Conservation (phyloP, 2,329 filamentous ascomycete species). For the Septoria petroselini region DNA sequence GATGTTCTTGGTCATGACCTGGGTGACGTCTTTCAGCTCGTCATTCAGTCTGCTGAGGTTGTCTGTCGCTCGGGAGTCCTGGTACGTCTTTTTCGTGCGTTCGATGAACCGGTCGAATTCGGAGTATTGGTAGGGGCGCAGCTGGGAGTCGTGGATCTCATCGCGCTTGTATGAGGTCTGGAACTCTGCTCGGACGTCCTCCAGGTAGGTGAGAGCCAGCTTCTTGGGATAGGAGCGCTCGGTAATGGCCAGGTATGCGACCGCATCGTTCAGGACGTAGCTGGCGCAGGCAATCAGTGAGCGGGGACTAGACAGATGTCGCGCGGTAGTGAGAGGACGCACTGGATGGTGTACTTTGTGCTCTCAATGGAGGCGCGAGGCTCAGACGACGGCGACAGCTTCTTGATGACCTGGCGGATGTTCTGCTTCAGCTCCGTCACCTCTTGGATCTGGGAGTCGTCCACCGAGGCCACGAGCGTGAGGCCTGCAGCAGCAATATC, state of each 20-base stretch:
- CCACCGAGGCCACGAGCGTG: constrained; percentile 90
- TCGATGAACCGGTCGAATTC: constrained; percentile 97
- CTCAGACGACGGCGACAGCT: constrained; percentile 83
- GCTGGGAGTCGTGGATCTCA: constrained; percentile 69
- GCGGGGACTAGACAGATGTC: not conserved
- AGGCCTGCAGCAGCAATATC: constrained; percentile 60
- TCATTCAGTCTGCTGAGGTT: constrained; percentile 96
- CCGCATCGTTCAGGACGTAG: constrained; percentile 77
- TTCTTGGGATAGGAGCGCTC: constrained; percentile 94
- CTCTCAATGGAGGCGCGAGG: constrained; percentile 90
- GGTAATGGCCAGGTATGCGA: constrained; percentile 92
- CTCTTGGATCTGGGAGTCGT: constrained; percentile 76
- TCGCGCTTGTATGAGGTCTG: constrained; percentile 72
- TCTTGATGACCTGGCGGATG: constrained; percentile 83
- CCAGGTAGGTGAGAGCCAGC: constrained; percentile 95
- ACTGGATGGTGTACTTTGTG: constrained; percentile 81
- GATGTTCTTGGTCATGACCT: constrained; percentile 99
- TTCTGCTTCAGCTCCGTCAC: constrained; percentile 86
- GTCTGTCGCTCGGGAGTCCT: constrained; percentile 83
- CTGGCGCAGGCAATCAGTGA: constrained; percentile 45
- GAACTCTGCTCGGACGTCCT: constrained; percentile 89
- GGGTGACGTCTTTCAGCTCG: constrained; percentile 94
- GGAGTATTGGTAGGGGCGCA: constrained; percentile 93
- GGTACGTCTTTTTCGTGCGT: constrained; percentile 88
- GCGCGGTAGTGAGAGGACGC: constrained; percentile 39